Evolutionary conservation across 148 eudicot genomes (phyloP).

Genomic region (Selenicereus undatus): DNA sequence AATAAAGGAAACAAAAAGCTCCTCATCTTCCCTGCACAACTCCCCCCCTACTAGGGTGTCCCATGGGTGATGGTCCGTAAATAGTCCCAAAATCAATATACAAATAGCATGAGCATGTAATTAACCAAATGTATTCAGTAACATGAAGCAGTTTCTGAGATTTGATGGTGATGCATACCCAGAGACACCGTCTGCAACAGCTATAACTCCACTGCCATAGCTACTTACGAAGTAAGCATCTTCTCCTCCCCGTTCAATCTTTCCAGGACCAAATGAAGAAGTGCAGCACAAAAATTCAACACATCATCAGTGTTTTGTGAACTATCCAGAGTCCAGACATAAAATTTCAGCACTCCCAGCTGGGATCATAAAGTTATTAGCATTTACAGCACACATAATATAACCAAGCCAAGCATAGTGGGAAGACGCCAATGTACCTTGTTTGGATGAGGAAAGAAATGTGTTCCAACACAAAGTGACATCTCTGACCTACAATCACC

Average conservation of each 20-base stretch:
- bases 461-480: slow-evolving; percentile 66
- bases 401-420: not conserved
- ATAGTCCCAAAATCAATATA: no score
- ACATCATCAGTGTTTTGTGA: not conserved
- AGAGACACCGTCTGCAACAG: slow-evolving; percentile 98
- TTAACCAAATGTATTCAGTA: not conserved
- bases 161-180: slow-evolving; percentile 44
- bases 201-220: slow-evolving; percentile 64
- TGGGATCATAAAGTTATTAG: not conserved
- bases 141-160: not conserved
- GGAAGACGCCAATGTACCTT: slow-evolving; percentile 41
- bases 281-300: not conserved
- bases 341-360: not conserved
- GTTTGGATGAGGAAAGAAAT: slow-evolving; percentile 83
- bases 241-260: slow-evolving; percentile 94
- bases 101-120: not conserved
- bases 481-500: slow-evolving; percentile 42
- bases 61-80: not conserved
- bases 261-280: slow-evolving; percentile 15
- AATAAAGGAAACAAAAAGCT: no score
- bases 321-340: not conserved
- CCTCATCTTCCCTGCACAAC: not conserved
- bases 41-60: not conserved
- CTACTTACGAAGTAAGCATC: slow-evolving; percentile 87
- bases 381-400: not conserved